phyloP scores from a whole-genome alignment of 495 filamentous ascomycete genomes.

The Filosporella fistucella region DNA sequence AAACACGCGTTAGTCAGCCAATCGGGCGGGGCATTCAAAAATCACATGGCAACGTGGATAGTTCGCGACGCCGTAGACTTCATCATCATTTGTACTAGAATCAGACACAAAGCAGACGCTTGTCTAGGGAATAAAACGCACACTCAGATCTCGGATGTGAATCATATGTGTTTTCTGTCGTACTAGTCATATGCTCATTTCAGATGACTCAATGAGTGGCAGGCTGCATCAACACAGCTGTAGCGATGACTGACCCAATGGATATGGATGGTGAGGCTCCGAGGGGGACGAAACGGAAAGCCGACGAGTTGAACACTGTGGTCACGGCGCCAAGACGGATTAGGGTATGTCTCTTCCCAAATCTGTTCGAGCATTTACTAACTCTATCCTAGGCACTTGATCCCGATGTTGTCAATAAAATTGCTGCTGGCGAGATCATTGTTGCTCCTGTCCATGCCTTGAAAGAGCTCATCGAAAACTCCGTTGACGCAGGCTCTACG shows the following conservation, averaged over 20 bases:
- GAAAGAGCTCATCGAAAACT: slow-evolving; percentile 97
- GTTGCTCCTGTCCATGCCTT: slow-evolving; percentile 95
- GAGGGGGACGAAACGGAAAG: slow-evolving; percentile 31
- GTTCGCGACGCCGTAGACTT: no score
- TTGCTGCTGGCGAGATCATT: slow-evolving; percentile 98
- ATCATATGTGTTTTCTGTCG: no score
- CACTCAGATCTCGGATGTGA: no score
- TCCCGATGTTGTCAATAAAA: slow-evolving; percentile 97
- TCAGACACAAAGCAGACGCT: no score
- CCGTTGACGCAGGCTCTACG: slow-evolving; percentile 94
- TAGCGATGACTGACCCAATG: slow-evolving; percentile 24
- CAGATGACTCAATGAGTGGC: no score
- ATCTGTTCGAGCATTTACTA: slow-evolving; percentile 1
- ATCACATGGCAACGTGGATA: slow-evolving; percentile 9
- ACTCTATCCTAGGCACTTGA: slow-evolving; percentile 64
- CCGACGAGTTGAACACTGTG: slow-evolving; percentile 18
- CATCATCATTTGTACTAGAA: no score
- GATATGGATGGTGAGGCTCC: slow-evolving; percentile 17
- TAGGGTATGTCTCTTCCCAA: slow-evolving; percentile 22
- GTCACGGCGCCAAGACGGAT: slow-evolving; percentile 31
- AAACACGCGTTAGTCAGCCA: no score
- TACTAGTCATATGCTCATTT: no score
- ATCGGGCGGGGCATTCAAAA: neutral
- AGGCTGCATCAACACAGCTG: no score
- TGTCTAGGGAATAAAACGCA: no score